These are phyloP conservation scores for Penicillium flavigenum DNA, from an alignment of 495 filamentous ascomycete genomes.

Conservation along the genomic window DNA sequence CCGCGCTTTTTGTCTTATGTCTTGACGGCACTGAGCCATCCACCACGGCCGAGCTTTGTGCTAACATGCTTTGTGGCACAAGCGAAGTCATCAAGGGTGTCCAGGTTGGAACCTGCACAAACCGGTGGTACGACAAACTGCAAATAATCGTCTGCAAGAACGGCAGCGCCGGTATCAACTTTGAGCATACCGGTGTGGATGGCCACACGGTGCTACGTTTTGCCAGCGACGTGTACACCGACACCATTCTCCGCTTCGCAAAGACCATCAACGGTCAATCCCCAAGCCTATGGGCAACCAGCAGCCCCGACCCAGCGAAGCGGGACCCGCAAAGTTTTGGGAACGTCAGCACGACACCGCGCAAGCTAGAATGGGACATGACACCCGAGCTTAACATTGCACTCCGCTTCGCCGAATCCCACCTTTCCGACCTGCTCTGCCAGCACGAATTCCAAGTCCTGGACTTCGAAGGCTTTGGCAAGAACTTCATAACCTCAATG, in stretches of 20 bases:
- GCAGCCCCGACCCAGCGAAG: constrained; percentile 88
- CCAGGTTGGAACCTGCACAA: constrained; percentile 96
- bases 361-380: constrained; percentile 98
- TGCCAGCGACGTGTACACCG: constrained; percentile 94
- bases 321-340: constrained; percentile 92
- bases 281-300: constrained; percentile 86
- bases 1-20: constrained; percentile 87
- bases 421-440: constrained; percentile 90
- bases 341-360: constrained; percentile 89
- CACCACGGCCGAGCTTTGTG: constrained; percentile 76
- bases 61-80: constrained; percentile 97
- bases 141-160: constrained; percentile 99
- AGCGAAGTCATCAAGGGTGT: constrained; percentile 89
- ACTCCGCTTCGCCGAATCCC: constrained; percentile 90
- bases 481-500: constrained; percentile 96
- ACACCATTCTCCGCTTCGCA: constrained; percentile 95
- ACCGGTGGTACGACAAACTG: constrained; percentile 98
- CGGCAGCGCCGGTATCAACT: constrained; percentile 96
- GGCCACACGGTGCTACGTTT: constrained; percentile 96
- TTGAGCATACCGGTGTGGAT: constrained; percentile 97
- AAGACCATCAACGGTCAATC: constrained; percentile 94
- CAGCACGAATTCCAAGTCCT: constrained; percentile 95
- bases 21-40: constrained; percentile 87
- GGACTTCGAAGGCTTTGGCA: constrained; percentile 86
- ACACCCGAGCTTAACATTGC: constrained; percentile 87